Evolutionary conservation across 345 rosid species (phyloP).

Genomic region (Syzygium oleosum): DNA sequence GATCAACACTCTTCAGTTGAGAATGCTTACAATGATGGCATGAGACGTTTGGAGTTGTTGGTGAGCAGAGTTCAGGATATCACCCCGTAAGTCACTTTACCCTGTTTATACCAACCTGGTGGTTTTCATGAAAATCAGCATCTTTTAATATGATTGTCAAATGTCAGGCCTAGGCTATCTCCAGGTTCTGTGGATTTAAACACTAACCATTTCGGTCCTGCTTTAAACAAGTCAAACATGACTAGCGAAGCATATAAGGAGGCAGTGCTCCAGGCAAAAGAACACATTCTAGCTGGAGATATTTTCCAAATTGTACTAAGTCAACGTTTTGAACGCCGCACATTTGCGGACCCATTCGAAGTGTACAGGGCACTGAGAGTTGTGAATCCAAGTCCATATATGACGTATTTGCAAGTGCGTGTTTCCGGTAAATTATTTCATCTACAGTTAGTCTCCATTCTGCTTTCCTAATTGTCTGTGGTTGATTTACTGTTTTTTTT

Average conservation of each 20-base stretch:
- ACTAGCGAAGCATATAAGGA: slow-evolving; percentile 56
- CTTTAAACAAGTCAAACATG: slow-evolving; percentile 56
- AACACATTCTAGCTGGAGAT: slow-evolving; percentile 82
- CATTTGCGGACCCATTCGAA: slow-evolving; percentile 90
- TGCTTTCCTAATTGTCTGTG: slow-evolving; percentile 1
- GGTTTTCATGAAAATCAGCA: background rate
- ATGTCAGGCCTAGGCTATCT: slow-evolving; percentile 41
- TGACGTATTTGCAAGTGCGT: slow-evolving; percentile 72
- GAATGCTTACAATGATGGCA: slow-evolving; percentile 43
- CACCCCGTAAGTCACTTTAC: slow-evolving; percentile 25
- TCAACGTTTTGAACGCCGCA: slow-evolving; percentile 81
- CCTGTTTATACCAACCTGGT: background rate
- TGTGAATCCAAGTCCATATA: slow-evolving; percentile 92
- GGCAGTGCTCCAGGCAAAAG: slow-evolving; percentile 66
- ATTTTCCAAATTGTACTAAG: slow-evolving; percentile 83
- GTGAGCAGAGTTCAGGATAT: slow-evolving; percentile 32
- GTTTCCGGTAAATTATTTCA: slow-evolving; percentile 9
- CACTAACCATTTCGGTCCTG: slow-evolving; percentile 55
- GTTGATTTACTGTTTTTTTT: background rate
- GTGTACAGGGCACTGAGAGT: slow-evolving; percentile 79
- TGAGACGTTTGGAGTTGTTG: slow-evolving; percentile 30
- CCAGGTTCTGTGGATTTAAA: slow-evolving; percentile 46
- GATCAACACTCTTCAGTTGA: slow-evolving; percentile 36
- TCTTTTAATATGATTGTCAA: slow-evolving; percentile 9
- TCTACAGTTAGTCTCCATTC: background rate